Evolutionary conservation across 257 asterid genomes (phyloP), one percentile per base, ranked within the genome.

Genomic region (Solanum megistacrolobum): DNA sequence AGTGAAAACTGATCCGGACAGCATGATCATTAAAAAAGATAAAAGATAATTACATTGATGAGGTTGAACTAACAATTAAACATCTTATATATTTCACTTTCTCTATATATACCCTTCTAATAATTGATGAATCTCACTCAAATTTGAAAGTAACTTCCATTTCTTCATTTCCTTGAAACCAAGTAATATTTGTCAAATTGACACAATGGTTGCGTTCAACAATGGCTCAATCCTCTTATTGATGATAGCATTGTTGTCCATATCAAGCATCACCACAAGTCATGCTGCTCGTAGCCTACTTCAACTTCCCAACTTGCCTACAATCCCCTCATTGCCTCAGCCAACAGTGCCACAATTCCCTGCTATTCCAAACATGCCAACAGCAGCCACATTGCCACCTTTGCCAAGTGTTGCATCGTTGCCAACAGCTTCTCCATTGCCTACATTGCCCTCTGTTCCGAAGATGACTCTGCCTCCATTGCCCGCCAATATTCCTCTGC

Each of bases 1-100:
- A 1, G 4, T 6, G 62, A 55, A 55, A 55, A 9, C 0, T 55
- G 66, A 1, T 0, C 0, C 12, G 10, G n/a, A 55, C 25, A 18
- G 0, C 9, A 52, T 16, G 21, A 12, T 46, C 16, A 46, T 46
- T 0, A 12, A 43, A 46, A 10, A 43, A 14, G 5, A 46, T 2
- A 6, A 18, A 7, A 32, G 39, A 8, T 31, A 71, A 71, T 71
- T 16, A 32, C 12, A 32, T 72, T 0, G 1, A 18, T 8, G 79
- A 72, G 2, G 14, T 35, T 71, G 79, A 71, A 0, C 41, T 1
- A 32, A 32, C 41, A 71, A 32, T 71, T 32, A 71, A 29, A 0
- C 0, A 69, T 69, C 3, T 69, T 2, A 29, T 29, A 29, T 29
- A 29, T 0, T 68, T 35, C 36, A 16, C 79, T 72, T 32, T 72